Evolutionary conservation across 495 filamentous ascomycete species (phyloP).

Genomic region (Trichoderma virens): DNA sequence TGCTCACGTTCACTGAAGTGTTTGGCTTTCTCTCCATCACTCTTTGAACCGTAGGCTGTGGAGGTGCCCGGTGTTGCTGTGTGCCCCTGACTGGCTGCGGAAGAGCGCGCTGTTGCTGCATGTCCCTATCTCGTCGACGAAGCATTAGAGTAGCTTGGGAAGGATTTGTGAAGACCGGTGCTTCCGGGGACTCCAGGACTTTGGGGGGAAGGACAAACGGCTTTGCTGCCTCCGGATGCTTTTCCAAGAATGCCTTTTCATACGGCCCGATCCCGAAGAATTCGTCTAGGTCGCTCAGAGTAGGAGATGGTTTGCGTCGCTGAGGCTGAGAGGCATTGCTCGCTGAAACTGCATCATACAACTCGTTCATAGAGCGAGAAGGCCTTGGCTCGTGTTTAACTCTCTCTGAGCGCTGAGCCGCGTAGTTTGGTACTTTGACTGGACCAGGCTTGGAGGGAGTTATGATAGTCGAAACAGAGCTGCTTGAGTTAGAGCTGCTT

Average conservation of each 20-base stretch:
- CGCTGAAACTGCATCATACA: background rate
- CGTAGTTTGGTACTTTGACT: background rate
- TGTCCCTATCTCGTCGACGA: background rate
- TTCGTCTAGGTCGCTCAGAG: slow-evolving; percentile 1
- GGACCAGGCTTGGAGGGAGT: background rate
- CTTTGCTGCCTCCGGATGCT: background rate
- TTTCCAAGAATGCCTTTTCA: slow-evolving; percentile 3
- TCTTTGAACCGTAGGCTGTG: background rate
- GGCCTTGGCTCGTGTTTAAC: background rate
- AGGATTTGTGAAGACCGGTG: background rate
- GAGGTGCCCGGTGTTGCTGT: background rate
- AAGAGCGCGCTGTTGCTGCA: background rate
- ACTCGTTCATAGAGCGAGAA: background rate
- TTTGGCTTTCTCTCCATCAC: background rate
- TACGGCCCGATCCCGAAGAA: background rate
- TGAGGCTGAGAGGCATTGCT: background rate
- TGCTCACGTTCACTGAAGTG: background rate
- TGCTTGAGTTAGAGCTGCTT: background rate
- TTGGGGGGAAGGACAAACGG: background rate
- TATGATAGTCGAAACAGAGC: background rate
- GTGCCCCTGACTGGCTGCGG: too few species aligned
- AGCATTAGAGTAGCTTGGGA: background rate
- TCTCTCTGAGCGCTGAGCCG: background rate
- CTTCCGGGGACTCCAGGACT: background rate
- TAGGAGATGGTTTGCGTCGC: background rate